Conservation (phyloP, 1,139 yeast species). For the Nakaseomyces bracarensis region DNA sequence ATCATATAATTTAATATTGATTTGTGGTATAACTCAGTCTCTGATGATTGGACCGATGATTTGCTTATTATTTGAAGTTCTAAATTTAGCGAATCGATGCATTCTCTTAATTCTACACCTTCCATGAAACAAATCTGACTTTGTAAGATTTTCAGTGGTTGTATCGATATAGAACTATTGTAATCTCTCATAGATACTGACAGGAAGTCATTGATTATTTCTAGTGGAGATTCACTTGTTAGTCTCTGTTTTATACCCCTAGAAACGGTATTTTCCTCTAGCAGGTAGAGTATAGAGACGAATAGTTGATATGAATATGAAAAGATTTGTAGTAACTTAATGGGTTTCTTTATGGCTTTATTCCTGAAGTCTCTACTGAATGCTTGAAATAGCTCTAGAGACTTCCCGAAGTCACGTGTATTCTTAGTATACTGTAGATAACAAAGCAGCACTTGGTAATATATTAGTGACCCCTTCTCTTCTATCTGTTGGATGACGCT, state of each 20-base stretch:
- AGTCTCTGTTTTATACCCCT: background rate
- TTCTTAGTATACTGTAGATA: constrained; percentile 3
- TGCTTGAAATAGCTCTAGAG: constrained; percentile 3
- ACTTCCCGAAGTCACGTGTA: background rate
- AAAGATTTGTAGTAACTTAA: constrained; percentile 1
- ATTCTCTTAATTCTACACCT: constrained; percentile 4
- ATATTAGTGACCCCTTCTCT: background rate
- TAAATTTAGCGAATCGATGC: constrained; percentile 1
- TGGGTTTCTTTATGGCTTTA: background rate
- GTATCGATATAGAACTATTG: background rate
- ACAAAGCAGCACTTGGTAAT: constrained; percentile 2
- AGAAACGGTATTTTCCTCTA: background rate
- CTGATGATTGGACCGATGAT: background rate
- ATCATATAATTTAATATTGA: constrained; percentile 17
- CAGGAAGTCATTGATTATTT: constrained; percentile 1
- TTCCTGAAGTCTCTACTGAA: constrained; percentile 2
- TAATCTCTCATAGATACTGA: background rate
- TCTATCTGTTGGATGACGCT: background rate
- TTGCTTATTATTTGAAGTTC: constrained; percentile 1
- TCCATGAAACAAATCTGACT: constrained; percentile 5
- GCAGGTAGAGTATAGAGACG: constrained; percentile 1
- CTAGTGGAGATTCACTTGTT: constrained; percentile 3
- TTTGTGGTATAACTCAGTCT: constrained; percentile 7
- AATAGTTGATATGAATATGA: constrained; percentile 5
- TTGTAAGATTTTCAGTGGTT: constrained; percentile 1